Percentiles rank a stretch among this genome's conserved stretches.
Evolutionary conservation across 1,139 yeast genomes (phyloP).

Genomic region (Debaryomyces robertsiae): DNA sequence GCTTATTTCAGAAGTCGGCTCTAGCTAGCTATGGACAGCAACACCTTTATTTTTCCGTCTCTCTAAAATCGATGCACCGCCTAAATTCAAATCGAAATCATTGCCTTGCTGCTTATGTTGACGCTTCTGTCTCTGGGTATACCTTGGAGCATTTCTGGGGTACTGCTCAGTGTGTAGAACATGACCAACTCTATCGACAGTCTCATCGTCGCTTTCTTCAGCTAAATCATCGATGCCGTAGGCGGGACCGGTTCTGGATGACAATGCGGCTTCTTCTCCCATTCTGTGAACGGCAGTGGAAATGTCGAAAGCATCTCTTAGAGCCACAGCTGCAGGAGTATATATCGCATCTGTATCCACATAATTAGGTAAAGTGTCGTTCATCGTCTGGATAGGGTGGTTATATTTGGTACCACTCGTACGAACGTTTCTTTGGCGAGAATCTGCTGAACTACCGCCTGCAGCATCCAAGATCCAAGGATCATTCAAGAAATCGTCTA

Average conservation of each 20-base stretch:
- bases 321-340: slow-evolving; percentile 91
- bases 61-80: slow-evolving; percentile 79
- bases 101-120: slow-evolving; percentile 19
- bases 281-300: slow-evolving; percentile 92
- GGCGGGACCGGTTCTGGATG: slow-evolving; percentile 30
- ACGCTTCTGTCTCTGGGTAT: slow-evolving; percentile 17
- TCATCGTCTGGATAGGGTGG: slow-evolving; percentile 29
- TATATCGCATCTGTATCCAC: slow-evolving; percentile 39
- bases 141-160: slow-evolving; percentile 26
- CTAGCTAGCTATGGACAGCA: slow-evolving; percentile 12
- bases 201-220: slow-evolving; percentile 44
- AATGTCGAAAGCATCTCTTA: slow-evolving; percentile 93
- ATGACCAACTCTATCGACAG: slow-evolving; percentile 19
- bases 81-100: slow-evolving; percentile 67
- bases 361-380: slow-evolving; percentile 19
- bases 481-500: slow-evolving; percentile 75
- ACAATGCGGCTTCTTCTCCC: slow-evolving; percentile 77
- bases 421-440: slow-evolving; percentile 12
- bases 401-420: slow-evolving; percentile 10
- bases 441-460: slow-evolving; percentile 14
- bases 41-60: slow-evolving; percentile 57
- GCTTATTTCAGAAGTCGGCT: too few relatives aligned
- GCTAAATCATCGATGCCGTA: slow-evolving; percentile 33
- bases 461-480: slow-evolving; percentile 67
- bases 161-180: slow-evolving; percentile 15